Conservation (phyloP, 2,329 filamentous ascomycete species). For the Aureobasidium musti region DNA sequence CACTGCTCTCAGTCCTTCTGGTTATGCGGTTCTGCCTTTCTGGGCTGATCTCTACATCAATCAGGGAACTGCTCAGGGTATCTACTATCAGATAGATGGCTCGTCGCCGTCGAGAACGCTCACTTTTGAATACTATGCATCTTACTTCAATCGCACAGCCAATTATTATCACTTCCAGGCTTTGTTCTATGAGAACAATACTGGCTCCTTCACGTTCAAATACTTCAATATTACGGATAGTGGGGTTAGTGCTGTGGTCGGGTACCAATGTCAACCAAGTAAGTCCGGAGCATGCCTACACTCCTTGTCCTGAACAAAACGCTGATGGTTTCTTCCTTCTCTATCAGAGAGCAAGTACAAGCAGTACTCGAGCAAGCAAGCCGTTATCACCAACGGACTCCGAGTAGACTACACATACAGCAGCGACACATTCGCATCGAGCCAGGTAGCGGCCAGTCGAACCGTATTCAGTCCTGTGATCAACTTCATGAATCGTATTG, state of each 20-base stretch:
- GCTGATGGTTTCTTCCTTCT: not conserved
- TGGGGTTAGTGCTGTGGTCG: conserved; percentile 29
- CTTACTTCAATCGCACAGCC: conserved; percentile 8
- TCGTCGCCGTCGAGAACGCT: conserved; percentile 15
- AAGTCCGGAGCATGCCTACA: not conserved
- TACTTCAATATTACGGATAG: conserved; percentile 31
- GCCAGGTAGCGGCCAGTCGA: not conserved
- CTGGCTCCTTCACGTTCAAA: conserved; percentile 26
- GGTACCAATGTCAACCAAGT: conserved; percentile 29
- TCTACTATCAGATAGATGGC: conserved; percentile 35
- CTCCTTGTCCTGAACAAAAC: not conserved
- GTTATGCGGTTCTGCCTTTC: conserved; percentile 27
- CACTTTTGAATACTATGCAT: conserved; percentile 33
- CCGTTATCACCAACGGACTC: conserved; percentile 28
- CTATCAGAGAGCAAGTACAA: conserved; percentile 9
- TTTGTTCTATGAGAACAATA: conserved; percentile 11
- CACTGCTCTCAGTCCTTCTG: not conserved
- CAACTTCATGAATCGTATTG: not conserved
- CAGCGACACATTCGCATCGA: not conserved
- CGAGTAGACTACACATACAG: conserved; percentile 16
- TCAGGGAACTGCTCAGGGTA: conserved; percentile 32
- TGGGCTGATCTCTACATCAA: conserved; percentile 36
- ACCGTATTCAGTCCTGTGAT: not conserved
- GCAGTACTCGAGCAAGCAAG: conserved; percentile 31
- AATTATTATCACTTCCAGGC: conserved; percentile 35